These are phyloP conservation scores for Yamadazyma taylorii DNA, from an alignment of 1,139 yeast genomes.

Conservation along the genomic window DNA sequence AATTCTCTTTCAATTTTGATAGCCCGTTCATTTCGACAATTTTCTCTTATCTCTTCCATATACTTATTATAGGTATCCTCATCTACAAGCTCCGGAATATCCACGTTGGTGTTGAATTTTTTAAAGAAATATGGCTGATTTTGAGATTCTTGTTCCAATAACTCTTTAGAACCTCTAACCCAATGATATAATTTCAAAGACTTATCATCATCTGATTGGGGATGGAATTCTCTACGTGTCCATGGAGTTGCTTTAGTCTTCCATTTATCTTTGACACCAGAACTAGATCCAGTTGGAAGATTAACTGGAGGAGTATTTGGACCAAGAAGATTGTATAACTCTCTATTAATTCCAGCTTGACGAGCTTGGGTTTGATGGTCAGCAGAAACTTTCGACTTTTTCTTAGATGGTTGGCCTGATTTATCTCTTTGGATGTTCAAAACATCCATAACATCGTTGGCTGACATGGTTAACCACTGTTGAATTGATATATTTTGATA, in stretches of 20 bases:
- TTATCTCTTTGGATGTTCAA: slow-evolving; percentile 59
- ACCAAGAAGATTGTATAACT: slow-evolving; percentile 82
- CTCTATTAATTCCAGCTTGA: slow-evolving; percentile 86
- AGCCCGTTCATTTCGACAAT: slow-evolving; percentile 21
- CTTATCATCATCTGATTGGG: slow-evolving; percentile 52
- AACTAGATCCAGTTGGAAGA: slow-evolving; percentile 46
- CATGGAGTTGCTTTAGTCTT: slow-evolving; percentile 79
- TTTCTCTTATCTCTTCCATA: slow-evolving; percentile 37
- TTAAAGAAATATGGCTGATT: slow-evolving; percentile 68
- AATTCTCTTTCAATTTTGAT: slow-evolving; percentile 14
- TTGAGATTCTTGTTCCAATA: slow-evolving; percentile 32
- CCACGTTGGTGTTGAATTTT: slow-evolving; percentile 68
- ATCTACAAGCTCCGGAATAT: slow-evolving; percentile 67
- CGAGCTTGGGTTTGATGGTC: slow-evolving; percentile 22
- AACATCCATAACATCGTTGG: slow-evolving; percentile 75
- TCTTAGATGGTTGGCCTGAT: slow-evolving; percentile 36
- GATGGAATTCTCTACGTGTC: slow-evolving; percentile 63
- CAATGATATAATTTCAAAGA: slow-evolving; percentile 68
- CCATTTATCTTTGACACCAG: slow-evolving; percentile 64
- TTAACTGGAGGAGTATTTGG: slow-evolving; percentile 88
- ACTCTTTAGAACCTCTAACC: slow-evolving; percentile 74
- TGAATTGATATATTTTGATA: too few relatives aligned
- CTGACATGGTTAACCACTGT: slow-evolving; percentile 43
- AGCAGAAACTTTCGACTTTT: slow-evolving; percentile 32
- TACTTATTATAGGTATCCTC: slow-evolving; percentile 60